These are phyloP conservation scores for Aspergillus taichungensis DNA, from an alignment of 495 filamentous ascomycete species.

Conservation along the genomic window DNA sequence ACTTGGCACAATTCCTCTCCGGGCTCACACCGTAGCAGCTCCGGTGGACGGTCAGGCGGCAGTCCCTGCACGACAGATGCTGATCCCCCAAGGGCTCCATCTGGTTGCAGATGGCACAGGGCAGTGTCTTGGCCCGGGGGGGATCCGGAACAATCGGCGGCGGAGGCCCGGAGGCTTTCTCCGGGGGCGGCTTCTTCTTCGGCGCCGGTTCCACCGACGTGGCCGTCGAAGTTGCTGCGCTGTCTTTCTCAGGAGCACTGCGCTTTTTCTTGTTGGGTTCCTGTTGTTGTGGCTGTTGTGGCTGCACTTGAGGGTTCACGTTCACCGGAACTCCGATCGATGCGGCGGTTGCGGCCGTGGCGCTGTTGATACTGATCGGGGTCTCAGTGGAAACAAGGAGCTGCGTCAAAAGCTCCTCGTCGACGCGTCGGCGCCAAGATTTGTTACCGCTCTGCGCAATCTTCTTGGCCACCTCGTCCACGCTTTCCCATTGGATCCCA, in stretches of 20 bases:
- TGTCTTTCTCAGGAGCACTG: slow-evolving; percentile 44
- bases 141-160: slow-evolving; percentile 59
- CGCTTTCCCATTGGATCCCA: slow-evolving; percentile 88
- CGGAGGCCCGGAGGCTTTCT: slow-evolving; percentile 45
- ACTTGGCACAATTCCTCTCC: slow-evolving; percentile 63
- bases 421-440: slow-evolving; percentile 77
- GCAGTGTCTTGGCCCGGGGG: slow-evolving; percentile 64
- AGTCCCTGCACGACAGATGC: slow-evolving; percentile 70
- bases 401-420: slow-evolving; percentile 86
- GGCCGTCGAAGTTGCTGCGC: slow-evolving; percentile 35
- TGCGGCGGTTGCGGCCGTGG: slow-evolving; percentile 37
- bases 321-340: slow-evolving; percentile 35
- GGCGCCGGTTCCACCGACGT: slow-evolving; percentile 40
- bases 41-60: slow-evolving; percentile 85
- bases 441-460: slow-evolving; percentile 72
- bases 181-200: slow-evolving; percentile 51
- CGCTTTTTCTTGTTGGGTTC: slow-evolving; percentile 53
- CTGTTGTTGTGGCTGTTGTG: slow-evolving; percentile 11
- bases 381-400: slow-evolving; percentile 50
- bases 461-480: slow-evolving; percentile 91
- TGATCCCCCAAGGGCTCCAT: slow-evolving; percentile 64
- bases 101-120: slow-evolving; percentile 77
- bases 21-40: slow-evolving; percentile 82
- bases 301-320: slow-evolving; percentile 27
- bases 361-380: slow-evolving; percentile 35